Base-by-base conservation (phyloP, 192 early-diverging fungal genomes). In the Backusella morwellensis region DNA sequence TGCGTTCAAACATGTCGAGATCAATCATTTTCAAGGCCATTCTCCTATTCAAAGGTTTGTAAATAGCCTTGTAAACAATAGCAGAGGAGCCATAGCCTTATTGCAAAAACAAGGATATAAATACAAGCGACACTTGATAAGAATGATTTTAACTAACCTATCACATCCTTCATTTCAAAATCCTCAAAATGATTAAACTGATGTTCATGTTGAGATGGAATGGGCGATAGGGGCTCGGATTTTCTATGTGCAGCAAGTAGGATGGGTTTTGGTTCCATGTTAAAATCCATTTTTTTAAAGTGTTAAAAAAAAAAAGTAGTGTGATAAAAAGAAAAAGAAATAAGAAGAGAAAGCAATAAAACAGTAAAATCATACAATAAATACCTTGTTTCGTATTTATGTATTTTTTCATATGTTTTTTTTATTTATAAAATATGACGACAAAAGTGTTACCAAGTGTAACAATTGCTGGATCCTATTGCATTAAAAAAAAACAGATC, bases 1-100 rank as follows among this genome's bases (percentile, higher is more conserved):
- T 93, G 15, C 95, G 82, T 74, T 95, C 94, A 90, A 96, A 96
- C 87, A 90, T 90, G 79, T 96, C 95, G 75, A 96, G 83, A 80
- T 96, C 94, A 80, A 96, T 95, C 74, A 95, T 90, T 75, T 96
- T 96, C 68, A 95, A 88, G 6, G 92, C 92, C 29, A 95, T 90
- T 29, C 85, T 77, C 75, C 87, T 91, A 68, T 89, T 88, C 12
- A 86, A 75, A 0, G 94, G 93, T 68, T 90, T 90, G 77, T 95
- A 95, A 71, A 88, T 85, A 17, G 95, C 95, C 68, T 86, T 86
- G 80, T 95, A 94, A 1, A 96, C 95, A 29, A 92, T 84, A 7
- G 95, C 95, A 26, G 95, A 96, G 0, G 93, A 94, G 23, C 95
- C 95, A 83, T 95, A 95, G 17, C 94, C 94, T 93, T 75, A 41